Conservation (phyloP, 441 rosid genomes). For the Arabidopsis hybrid region DNA sequence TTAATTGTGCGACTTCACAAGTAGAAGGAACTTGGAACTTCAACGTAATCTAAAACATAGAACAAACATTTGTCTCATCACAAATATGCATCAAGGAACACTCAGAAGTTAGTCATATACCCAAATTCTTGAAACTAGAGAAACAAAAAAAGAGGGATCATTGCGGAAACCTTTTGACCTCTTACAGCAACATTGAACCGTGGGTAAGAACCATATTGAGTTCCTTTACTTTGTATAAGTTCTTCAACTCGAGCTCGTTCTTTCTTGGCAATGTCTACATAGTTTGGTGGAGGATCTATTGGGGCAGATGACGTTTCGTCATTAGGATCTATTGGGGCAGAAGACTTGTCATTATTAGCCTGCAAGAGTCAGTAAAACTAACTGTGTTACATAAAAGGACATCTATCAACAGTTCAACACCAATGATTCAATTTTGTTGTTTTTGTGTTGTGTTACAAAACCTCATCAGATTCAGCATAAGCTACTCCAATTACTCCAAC, state of each 20-base stretch:
- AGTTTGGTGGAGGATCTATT: slow-evolving; percentile 55
- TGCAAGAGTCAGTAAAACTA: slow-evolving; percentile 32
- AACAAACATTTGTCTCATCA: not conserved
- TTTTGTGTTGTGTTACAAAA: slow-evolving; percentile 27
- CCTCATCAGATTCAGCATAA: slow-evolving; percentile 79
- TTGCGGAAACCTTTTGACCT: slow-evolving; percentile 79
- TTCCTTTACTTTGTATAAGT: slow-evolving; percentile 63
- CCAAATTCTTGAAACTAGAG: not conserved
- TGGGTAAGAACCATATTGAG: slow-evolving; percentile 65
- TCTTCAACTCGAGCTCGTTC: slow-evolving; percentile 74
- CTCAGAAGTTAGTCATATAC: not conserved
- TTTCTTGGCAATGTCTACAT: slow-evolving; percentile 67
- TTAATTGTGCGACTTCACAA: slow-evolving; percentile 79
- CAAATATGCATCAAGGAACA: not conserved
- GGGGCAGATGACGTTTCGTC: slow-evolving; percentile 41
- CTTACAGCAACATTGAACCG: slow-evolving; percentile 74
- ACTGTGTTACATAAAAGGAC: not conserved
- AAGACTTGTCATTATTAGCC: slow-evolving; percentile 50
- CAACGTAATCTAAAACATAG: slow-evolving; percentile 60
- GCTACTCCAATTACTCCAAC: slow-evolving; percentile 60
- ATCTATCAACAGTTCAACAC: not conserved
- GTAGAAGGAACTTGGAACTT: slow-evolving; percentile 82
- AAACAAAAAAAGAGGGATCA: not conserved
- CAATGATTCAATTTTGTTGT: not conserved
- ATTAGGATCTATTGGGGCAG: no score